These are phyloP conservation scores for Solanum etuberosum DNA, from an alignment of 257 asterid genomes.

Conservation along the genomic window DNA sequence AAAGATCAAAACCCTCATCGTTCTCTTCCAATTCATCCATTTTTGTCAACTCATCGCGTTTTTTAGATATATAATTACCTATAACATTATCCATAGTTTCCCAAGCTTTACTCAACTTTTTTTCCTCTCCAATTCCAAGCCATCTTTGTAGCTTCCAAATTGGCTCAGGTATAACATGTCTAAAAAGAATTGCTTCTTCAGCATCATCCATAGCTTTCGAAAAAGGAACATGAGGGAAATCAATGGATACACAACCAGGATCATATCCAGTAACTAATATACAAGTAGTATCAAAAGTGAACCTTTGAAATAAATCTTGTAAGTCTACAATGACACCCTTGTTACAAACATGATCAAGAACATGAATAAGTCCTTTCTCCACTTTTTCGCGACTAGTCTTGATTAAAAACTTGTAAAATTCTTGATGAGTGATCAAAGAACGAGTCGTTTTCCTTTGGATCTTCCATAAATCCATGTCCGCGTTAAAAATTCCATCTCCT, in stretches of 20 bases:
- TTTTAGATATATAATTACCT: conserved; percentile 29
- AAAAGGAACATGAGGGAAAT: conserved; percentile 45
- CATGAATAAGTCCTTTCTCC: conserved; percentile 27
- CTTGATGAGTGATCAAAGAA: conserved; percentile 29
- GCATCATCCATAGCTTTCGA: conserved; percentile 59
- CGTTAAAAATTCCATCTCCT: conserved; percentile 49
- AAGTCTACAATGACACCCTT: conserved; percentile 23
- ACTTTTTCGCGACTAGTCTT: conserved; percentile 34
- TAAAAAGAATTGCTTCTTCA: conserved; percentile 46
- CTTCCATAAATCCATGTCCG: conserved; percentile 38
- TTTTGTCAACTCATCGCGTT: conserved; percentile 18
- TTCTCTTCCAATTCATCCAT: not conserved
- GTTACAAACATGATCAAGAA: conserved; percentile 27
- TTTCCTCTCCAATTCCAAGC: conserved; percentile 35
- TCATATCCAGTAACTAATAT: conserved; percentile 44
- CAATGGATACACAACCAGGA: conserved; percentile 46
- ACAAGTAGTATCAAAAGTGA: conserved; percentile 51
- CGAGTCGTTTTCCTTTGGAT: conserved; percentile 40
- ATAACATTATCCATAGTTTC: conserved; percentile 31
- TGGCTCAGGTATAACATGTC: conserved; percentile 38
- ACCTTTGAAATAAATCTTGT: conserved; percentile 51
- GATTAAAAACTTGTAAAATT: conserved; percentile 31
- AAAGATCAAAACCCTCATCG: conserved; percentile 26
- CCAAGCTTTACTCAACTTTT: conserved; percentile 23
- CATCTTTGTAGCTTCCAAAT: conserved; percentile 31